Percentiles rank a stretch among this genome's conserved stretches.
These are phyloP conservation scores for Apiospora aurea DNA, from an alignment of 2,329 filamentous ascomycete genomes.

Conservation along the genomic window DNA sequence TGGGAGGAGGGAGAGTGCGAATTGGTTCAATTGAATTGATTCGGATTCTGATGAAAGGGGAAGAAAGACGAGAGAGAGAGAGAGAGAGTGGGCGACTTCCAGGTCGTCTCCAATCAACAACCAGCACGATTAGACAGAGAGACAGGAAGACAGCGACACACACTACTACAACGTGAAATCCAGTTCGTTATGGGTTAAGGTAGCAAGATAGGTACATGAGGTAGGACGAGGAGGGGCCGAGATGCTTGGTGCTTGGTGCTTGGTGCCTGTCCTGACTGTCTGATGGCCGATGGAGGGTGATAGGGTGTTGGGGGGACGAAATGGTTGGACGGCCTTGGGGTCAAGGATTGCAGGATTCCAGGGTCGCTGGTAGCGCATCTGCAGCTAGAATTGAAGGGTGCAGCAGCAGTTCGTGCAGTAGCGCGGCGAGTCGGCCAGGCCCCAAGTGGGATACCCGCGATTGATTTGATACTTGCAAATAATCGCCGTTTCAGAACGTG, in stretches of 20 bases:
- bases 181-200: conserved; percentile 14
- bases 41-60: conserved; percentile 9
- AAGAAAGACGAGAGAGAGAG: conserved; percentile 17
- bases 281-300: conserved; percentile 5
- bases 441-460: background rate
- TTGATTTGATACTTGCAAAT: background rate
- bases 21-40: conserved; percentile 15
- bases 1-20: background rate
- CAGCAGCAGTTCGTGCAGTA: conserved; percentile 21
- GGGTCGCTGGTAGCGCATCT: conserved; percentile 20
- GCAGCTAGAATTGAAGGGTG: conserved; percentile 19
- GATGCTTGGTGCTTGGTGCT: background rate
- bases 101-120: conserved; percentile 1
- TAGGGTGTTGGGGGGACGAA: conserved; percentile 15
- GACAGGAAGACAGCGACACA: background rate
- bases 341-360: background rate
- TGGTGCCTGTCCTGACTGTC: background rate
- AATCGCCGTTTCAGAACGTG: conserved; percentile 8
- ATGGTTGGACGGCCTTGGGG: conserved; percentile 9
- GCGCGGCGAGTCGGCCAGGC: conserved; percentile 6
- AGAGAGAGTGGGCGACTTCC: background rate
- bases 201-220: background rate
- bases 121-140: background rate
- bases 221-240: conserved; percentile 21
- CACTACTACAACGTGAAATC: conserved; percentile 10